These are phyloP conservation scores for Scedosporium apiospermum DNA, from an alignment of 2,329 filamentous ascomycete species.

Conservation along the genomic window DNA sequence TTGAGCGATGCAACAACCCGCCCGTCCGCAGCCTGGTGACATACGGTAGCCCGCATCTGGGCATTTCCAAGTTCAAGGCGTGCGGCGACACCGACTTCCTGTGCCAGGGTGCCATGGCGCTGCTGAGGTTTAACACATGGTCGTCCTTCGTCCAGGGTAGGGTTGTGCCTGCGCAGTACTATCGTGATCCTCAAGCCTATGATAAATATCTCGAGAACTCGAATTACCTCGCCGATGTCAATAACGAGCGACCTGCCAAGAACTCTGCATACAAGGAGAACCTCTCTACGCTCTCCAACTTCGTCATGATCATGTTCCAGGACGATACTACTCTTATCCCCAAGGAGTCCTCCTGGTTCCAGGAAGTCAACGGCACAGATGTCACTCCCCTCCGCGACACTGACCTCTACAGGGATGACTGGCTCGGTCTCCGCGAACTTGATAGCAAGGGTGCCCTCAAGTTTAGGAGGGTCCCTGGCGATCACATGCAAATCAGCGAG, in stretches of 20 bases:
- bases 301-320: slow-evolving; percentile 85
- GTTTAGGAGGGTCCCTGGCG: slow-evolving; percentile 63
- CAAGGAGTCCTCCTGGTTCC: slow-evolving; percentile 86
- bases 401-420: slow-evolving; percentile 77
- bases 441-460: slow-evolving; percentile 71
- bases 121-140: slow-evolving; percentile 78
- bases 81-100: slow-evolving; percentile 67
- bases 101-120: slow-evolving; percentile 68
- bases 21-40: slow-evolving; percentile 73
- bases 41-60: slow-evolving; percentile 86
- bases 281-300: slow-evolving; percentile 58
- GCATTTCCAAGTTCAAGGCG: slow-evolving; percentile 71
- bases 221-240: slow-evolving; percentile 90
- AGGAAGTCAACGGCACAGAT: slow-evolving; percentile 67
- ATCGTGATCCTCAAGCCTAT: slow-evolving; percentile 60
- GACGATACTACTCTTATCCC: slow-evolving; percentile 81
- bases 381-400: slow-evolving; percentile 60
- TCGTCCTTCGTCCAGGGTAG: slow-evolving; percentile 63
- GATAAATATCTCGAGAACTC: slow-evolving; percentile 68
- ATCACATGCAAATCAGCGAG: slow-evolving; percentile 73
- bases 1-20: slow-evolving; percentile 75
- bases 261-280: slow-evolving; percentile 66
- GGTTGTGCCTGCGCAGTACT: slow-evolving; percentile 92
- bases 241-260: slow-evolving; percentile 76
- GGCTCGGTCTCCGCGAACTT: slow-evolving; percentile 74